Evolutionary conservation across 1,139 yeast species (phyloP).

Genomic region (Saccharomyces hybrid): DNA sequence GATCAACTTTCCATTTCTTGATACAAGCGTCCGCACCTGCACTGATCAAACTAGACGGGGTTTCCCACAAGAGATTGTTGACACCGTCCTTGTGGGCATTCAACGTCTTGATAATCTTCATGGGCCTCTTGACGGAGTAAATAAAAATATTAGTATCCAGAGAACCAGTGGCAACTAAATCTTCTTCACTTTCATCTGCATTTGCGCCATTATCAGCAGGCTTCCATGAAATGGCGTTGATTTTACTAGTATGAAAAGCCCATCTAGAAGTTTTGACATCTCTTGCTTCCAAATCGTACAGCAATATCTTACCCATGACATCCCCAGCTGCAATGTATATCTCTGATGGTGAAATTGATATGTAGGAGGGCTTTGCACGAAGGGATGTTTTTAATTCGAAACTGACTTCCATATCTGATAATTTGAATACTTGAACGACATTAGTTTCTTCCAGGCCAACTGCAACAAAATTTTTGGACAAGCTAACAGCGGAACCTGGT

Average conservation of each 20-base stretch:
- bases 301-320: constrained; percentile 69
- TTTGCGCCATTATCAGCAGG: constrained; percentile 30
- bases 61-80: constrained; percentile 62
- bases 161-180: constrained; percentile 69
- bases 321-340: constrained; percentile 78
- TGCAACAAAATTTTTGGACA: constrained; percentile 39
- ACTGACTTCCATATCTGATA: constrained; percentile 33
- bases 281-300: constrained; percentile 51
- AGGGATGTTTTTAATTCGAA: constrained; percentile 33
- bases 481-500: constrained; percentile 39
- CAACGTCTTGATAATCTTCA: constrained; percentile 61
- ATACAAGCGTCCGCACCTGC: constrained; percentile 80
- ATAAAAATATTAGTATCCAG: constrained; percentile 75
- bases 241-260: constrained; percentile 88
- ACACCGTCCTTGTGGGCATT: constrained; percentile 91
- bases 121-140: constrained; percentile 72
- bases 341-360: constrained; percentile 67
- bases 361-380: constrained; percentile 53
- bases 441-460: constrained; percentile 41
- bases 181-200: constrained; percentile 62
- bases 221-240: constrained; percentile 69
- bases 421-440: constrained; percentile 33
- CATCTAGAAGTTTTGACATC: constrained; percentile 76
- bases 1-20: constrained; percentile 57
- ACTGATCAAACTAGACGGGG: constrained; percentile 42